Percentiles rank a stretch among this genome's conserved stretches.
These are phyloP conservation scores for Scleroderma citrinum DNA, from an alignment of 768 basidiomycete genomes.

Conservation along the genomic window DNA sequence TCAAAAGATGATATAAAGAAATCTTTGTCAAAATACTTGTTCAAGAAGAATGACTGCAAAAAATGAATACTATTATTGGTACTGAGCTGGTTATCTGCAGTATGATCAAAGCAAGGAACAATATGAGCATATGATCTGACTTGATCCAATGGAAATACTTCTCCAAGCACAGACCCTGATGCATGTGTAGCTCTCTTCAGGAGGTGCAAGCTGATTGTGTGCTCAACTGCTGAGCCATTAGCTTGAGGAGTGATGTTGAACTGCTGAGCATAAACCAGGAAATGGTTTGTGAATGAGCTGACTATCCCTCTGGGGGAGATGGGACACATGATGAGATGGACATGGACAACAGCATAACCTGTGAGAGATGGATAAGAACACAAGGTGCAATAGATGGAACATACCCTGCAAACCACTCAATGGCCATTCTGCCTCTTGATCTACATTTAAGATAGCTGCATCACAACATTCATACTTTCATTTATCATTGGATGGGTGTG, in stretches of 20 bases:
- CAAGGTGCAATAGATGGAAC: not conserved
- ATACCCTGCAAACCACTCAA: conserved; percentile 9
- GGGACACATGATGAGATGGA: conserved; percentile 12
- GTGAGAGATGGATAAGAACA: not conserved
- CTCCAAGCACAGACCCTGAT: not conserved
- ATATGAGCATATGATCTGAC: conserved; percentile 6
- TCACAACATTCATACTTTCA: conserved; percentile 19
- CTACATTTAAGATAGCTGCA: conserved; percentile 13
- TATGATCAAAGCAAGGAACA: conserved; percentile 4
- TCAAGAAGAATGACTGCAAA: conserved; percentile 5
- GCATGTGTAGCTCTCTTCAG: conserved; percentile 2
- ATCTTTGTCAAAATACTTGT: conserved; percentile 4
- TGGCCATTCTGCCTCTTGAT: conserved; percentile 14
- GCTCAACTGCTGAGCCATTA: not conserved
- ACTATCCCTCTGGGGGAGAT: not conserved
- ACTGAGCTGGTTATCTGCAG: conserved; percentile 3
- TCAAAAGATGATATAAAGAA: not conserved
- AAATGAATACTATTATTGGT: conserved; percentile 1
- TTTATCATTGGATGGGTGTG: conserved; percentile 11
- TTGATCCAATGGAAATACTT: conserved; percentile 7
- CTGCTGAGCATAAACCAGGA: conserved; percentile 21
- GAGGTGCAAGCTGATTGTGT: not conserved
- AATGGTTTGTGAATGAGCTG: conserved; percentile 1
- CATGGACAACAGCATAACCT: conserved; percentile 13
- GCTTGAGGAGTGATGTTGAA: conserved; percentile 22